Evolutionary conservation across 495 filamentous ascomycete species (phyloP).

Genomic region (Annulohypoxylon maeteangense): DNA sequence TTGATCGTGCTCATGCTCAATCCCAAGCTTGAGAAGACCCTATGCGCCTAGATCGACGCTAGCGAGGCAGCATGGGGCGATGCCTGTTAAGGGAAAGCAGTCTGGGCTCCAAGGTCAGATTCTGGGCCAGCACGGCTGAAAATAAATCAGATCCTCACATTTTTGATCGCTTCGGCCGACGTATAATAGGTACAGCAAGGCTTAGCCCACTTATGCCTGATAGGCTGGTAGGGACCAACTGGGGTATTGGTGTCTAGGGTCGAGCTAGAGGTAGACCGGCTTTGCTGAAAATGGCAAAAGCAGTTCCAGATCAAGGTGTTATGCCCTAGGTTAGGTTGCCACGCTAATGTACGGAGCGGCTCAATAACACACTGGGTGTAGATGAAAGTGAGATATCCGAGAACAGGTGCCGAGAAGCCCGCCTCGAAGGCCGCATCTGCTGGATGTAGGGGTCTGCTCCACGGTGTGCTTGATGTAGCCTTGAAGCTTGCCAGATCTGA

Average conservation of each 20-base stretch:
- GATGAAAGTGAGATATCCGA: constrained; percentile 35
- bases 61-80: constrained; percentile 11
- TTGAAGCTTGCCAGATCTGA: constrained; percentile 15
- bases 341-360: constrained; percentile 36
- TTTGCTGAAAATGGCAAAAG: constrained; percentile 40
- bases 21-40: constrained; percentile 4
- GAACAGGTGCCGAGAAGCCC: constrained; percentile 15
- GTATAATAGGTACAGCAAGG: constrained; percentile 25
- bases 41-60: constrained; percentile 26
- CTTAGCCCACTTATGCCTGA: constrained; percentile 34
- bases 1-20: constrained; percentile 5
- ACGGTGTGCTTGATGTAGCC: not conserved
- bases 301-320: constrained; percentile 38
- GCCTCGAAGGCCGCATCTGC: not conserved
- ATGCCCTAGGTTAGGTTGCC: constrained; percentile 21
- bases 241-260: constrained; percentile 19
- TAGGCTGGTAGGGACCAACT: constrained; percentile 14
- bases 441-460: constrained; percentile 4
- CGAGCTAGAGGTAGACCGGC: constrained; percentile 29
- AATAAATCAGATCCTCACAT: constrained; percentile 23
- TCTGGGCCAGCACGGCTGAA: constrained; percentile 27
- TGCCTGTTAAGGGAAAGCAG: constrained; percentile 4
- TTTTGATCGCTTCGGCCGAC: constrained; percentile 23
- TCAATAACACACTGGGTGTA: constrained; percentile 12
- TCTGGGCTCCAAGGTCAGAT: constrained; percentile 14